Evolutionary conservation across 192 early-diverging fungal species (phyloP).

Genomic region (Coemansia sp.): DNA sequence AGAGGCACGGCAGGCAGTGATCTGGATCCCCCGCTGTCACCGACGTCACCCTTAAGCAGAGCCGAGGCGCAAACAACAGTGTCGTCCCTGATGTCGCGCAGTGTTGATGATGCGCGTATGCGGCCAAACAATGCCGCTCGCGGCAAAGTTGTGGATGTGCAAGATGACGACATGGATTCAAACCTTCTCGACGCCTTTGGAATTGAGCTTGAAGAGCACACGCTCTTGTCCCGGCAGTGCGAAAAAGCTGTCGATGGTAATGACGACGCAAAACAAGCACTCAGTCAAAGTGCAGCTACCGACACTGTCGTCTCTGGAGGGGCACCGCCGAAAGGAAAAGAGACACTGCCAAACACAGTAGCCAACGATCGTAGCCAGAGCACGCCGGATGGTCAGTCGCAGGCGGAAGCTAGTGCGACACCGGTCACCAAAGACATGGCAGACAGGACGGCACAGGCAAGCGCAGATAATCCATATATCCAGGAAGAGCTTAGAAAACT

Average conservation of each 20-base stretch:
- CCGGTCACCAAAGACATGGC: not conserved
- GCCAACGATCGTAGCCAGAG: not conserved
- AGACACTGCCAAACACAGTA: not conserved
- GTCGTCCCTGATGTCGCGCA: not conserved
- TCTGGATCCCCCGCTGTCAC: not conserved
- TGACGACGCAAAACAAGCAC: not conserved
- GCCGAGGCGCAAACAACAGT: not conserved
- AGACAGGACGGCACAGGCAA: not conserved
- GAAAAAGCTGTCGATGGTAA: no score
- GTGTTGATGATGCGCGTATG: slow-evolving; percentile 10
- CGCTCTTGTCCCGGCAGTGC: not conserved
- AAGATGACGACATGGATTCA: slow-evolving; percentile 37
- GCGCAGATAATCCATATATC: slow-evolving; percentile 34
- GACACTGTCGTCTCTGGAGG: not conserved
- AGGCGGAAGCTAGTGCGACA: not conserved
- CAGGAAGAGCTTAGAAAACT: slow-evolving; percentile 44
- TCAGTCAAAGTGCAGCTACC: not conserved
- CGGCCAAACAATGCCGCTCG: not conserved
- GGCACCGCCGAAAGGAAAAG: not conserved
- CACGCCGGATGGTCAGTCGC: not conserved
- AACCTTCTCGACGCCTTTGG: slow-evolving; percentile 56
- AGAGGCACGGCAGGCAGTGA: not conserved
- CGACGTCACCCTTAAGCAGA: not conserved
- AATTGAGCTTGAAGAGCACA: slow-evolving; percentile 50
- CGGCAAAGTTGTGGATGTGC: not conserved